Base-by-base conservation (phyloP, 148 eudicot genomes). In the Simmondsia chinensis region DNA sequence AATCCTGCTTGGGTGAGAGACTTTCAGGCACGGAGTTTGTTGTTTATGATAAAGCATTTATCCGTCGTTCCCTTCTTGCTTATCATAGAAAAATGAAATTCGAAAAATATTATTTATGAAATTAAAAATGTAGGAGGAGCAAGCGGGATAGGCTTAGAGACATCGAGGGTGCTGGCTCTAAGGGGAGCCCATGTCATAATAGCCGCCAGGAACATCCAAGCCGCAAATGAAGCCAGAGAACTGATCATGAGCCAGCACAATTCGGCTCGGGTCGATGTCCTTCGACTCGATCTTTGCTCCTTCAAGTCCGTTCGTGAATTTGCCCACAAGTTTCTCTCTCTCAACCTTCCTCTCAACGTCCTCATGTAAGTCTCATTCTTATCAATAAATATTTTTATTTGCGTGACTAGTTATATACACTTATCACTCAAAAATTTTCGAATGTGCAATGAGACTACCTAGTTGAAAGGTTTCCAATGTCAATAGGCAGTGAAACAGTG, bases 61-160 rank as follows among this genome's bases (percentile, higher is more conserved):
- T n/a, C n/a, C n/a, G n/a, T n/a, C n/a, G n/a, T n/a, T n/a, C n/a
- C n/a, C n/a, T n/a, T n/a, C n/a, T n/a, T n/a, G n/a, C n/a, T n/a
- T n/a, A n/a, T n/a, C n/a, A n/a, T n/a, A n/a, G n/a, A n/a, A n/a
- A n/a, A n/a, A n/a, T n/a, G n/a, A n/a, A n/a, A n/a, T n/a, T n/a
- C n/a, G n/a, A n/a, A n/a, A n/a, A n/a, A n/a, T n/a, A n/a, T n/a
- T n/a, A n/a, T n/a, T n/a, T n/a, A n/a, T n/a, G n/a, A n/a, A n/a
- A n/a, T n/a, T n/a, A 43, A 21, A 37, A 8, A 6, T 69, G 61
- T 19, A 86, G 96, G 96, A 43, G 96, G 93, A 33, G 79, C 93
- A n/a, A 78, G 87, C 51, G 93, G 96, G 16, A 82, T 86, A 26
- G 96, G 96, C 11, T 52, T 78, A 22, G 96, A 86, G 70, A 79